Percentiles rank a stretch among this genome's conserved stretches.
These are phyloP conservation scores for Magnusiomyces tetraspermus DNA, from an alignment of 1,139 yeast species.

Conservation along the genomic window DNA sequence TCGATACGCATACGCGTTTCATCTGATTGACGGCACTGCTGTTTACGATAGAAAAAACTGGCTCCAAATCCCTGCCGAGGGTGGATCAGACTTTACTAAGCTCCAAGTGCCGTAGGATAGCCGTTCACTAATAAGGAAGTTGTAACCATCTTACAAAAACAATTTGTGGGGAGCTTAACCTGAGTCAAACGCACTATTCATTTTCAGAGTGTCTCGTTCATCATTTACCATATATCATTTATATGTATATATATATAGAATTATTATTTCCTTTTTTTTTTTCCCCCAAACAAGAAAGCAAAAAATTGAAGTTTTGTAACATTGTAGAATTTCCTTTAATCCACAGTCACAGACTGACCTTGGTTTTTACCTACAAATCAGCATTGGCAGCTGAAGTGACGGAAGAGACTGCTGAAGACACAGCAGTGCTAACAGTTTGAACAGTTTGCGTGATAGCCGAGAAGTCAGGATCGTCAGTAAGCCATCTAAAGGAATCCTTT, in stretches of 20 bases:
- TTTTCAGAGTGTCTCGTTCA: no score
- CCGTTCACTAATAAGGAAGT: no score
- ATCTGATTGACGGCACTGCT: conserved; percentile 57
- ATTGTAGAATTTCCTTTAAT: no score
- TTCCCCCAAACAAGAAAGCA: no score
- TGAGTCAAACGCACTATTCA: no score
- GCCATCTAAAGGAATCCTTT: conserved; percentile 4
- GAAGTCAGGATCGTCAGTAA: not conserved
- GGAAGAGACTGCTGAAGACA: not conserved
- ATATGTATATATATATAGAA: no score
- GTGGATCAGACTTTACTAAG: conserved; percentile 52
- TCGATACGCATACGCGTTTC: conserved; percentile 72
- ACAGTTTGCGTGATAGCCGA: not conserved
- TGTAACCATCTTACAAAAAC: no score
- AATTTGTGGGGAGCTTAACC: no score
- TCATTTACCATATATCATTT: no score
- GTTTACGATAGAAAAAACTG: conserved; percentile 59
- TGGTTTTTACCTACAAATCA: not conserved
- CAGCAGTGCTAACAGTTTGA: not conserved
- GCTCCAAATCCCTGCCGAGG: conserved; percentile 68
- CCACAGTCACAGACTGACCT: no score
- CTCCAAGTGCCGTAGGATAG: conserved; percentile 20
- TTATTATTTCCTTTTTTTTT: no score
- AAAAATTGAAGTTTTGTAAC: no score
- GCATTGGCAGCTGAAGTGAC: not conserved